Evolutionary conservation across 2,329 filamentous ascomycete genomes (phyloP), one percentile per base, ranked within the genome.

Genomic region (Cladosporium oxysporum): DNA sequence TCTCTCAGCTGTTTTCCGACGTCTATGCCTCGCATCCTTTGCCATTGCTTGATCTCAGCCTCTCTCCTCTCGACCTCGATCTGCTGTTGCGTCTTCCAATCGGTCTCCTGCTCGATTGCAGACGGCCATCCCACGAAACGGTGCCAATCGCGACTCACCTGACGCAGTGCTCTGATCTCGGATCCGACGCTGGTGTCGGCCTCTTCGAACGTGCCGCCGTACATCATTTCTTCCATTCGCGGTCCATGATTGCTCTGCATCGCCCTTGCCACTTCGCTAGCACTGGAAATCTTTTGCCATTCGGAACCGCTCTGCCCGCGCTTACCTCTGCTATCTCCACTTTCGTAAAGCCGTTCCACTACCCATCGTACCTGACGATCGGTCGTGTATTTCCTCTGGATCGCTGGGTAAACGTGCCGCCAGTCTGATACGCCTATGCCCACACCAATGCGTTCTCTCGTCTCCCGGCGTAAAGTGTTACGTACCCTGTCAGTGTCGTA

Each of bases 161-260:
- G 33, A 14, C 58, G 33, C 16, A 60, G 28, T 28, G 33, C 33
- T 35, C 33, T 35, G 33, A 35, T 35, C 33, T 35, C 33, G 14
- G 33, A 35, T 16, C 33, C 33, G 33, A 35, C 33, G 33, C 53
- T 35, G 14, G 33, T 35, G 14, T 35, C 33, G 33, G 33, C 33
- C 33, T 35, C 33, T 35, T 35, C 33, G 33, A 35, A 35, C 14
- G 33, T 35, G 33, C 33, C 33, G 33, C 33, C 33, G 37, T 60
- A 60, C 8, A 60, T 60, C n/a, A 23, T 60, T 33, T 60, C 58
- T 44, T 60, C 58, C 58, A 60, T 60, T 28, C 28, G 29, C n/a
- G n/a, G n/a, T n/a, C 58, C 37, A 33, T 60, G 31, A 18, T 33
- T 33, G 29, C 28, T n/a, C 37, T 60, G 58, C 31, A 21, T 60